phyloP scores from a whole-genome alignment of 1,139 yeast genomes.

The Debaryomycetaceae sp. region DNA sequence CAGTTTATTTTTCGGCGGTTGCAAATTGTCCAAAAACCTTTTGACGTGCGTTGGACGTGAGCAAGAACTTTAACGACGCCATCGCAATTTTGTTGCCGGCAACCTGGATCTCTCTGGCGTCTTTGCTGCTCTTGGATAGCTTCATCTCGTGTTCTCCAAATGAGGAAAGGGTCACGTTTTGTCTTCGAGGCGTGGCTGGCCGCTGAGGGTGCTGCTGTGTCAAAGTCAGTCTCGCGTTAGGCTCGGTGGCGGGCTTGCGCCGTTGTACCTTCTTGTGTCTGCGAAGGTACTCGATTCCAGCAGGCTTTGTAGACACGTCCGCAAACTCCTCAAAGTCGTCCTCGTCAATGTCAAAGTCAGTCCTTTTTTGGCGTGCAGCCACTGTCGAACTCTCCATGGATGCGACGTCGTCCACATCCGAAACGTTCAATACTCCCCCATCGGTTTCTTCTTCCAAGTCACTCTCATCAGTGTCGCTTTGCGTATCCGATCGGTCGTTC shows the following conservation, averaged over 20 bases:
- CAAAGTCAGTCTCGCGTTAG: background rate
- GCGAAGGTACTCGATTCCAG: background rate
- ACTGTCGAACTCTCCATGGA: constrained; percentile 14
- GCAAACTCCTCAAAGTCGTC: constrained; percentile 7
- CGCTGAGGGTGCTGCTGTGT: too few species aligned
- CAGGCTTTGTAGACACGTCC: constrained; percentile 1
- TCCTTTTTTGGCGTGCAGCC: constrained; percentile 4
- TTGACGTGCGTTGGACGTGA: constrained; percentile 17
- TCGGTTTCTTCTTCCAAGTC: constrained; percentile 17
- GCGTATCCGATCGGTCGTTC: background rate
- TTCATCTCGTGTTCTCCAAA: constrained; percentile 5
- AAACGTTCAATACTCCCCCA: constrained; percentile 14
- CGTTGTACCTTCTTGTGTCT: constrained; percentile 1
- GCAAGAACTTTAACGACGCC: constrained; percentile 12
- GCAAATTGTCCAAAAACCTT: constrained; percentile 14
- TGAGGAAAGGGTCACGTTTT: constrained; percentile 3
- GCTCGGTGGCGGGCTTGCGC: background rate
- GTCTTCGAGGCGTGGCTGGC: background rate
- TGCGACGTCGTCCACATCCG: constrained; percentile 15
- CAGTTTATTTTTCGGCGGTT: too few species aligned
- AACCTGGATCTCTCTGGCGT: constrained; percentile 1
- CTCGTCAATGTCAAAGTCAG: constrained; percentile 7
- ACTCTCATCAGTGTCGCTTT: constrained; percentile 22
- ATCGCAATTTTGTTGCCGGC: constrained; percentile 2
- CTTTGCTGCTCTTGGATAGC: constrained; percentile 3